These are phyloP conservation scores for Melaleuca alternifolia DNA, from an alignment of 345 rosid genomes.

Conservation along the genomic window DNA sequence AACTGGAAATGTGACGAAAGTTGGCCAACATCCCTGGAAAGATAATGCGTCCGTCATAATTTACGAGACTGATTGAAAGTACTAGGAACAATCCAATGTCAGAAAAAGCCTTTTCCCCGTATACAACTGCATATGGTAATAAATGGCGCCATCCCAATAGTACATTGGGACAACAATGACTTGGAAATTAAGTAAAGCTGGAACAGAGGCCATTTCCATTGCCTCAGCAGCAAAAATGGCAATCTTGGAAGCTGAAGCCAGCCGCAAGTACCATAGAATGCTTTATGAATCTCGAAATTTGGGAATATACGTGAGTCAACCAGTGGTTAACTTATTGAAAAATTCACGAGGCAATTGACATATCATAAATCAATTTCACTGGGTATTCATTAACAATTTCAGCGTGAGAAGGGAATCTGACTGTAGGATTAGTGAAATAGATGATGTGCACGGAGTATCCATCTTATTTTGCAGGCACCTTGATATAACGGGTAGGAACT, in stretches of 20 bases:
- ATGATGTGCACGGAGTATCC: neutral
- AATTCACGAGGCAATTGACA: neutral
- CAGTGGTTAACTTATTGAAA: neutral
- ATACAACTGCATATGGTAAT: neutral
- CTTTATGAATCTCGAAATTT: neutral
- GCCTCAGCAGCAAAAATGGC: neutral
- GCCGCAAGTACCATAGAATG: neutral
- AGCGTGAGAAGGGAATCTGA: neutral
- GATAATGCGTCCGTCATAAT: neutral
- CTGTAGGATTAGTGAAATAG: neutral
- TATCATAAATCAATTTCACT: neutral
- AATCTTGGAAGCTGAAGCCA: neutral
- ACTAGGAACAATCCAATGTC: neutral
- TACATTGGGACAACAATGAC: neutral
- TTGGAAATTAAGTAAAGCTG: neutral
- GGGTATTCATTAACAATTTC: neutral
- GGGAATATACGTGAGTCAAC: neutral
- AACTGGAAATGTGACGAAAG: neutral
- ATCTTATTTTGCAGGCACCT: neutral
- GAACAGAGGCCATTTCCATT: neutral
- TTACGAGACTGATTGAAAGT: neutral
- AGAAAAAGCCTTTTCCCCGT: neutral
- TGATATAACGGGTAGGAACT: neutral
- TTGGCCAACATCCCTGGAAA: neutral
- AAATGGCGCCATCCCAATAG: neutral